Base-by-base conservation (phyloP, 441 rosid genomes). In the Flueggea neowawraea region DNA sequence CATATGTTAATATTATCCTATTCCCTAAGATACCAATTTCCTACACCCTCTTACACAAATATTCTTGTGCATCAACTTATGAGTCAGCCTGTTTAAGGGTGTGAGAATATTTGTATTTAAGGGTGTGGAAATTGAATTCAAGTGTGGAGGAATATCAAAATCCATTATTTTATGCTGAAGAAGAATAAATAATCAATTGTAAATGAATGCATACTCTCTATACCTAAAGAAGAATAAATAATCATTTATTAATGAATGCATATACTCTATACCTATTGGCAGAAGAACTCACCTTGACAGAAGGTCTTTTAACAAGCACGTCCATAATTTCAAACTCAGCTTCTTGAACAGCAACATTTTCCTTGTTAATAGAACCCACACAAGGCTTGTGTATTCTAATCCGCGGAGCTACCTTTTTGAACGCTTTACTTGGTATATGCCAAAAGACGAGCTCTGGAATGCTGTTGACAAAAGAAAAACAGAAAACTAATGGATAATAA, bases 351-450 rank as follows among this genome's bases (percentile, higher is more conserved):
- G 88, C 93, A 61, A 90, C 91, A 16, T 16, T 80, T 62, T 88
- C 97, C 64, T 55, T 75, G 81, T 90, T 94, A 43, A 89, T 87
- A 41, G 95, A 90, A 48, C 98, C 98, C 0, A 87, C 90, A 52
- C 96, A 91, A 52, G 94, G 95, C 71, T 73, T 75, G 57, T 36
- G 61, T 57, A 91, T 75, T 66, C 72, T 48, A n/a, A 71, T 32
- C 74, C 8, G 3, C 11, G 97, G 94, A 69, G 98, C 94, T 66
- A 91, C 97, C 56, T 80, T 73, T 72, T 77, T 65, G 68, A 77
- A 94, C 70, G 91, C 93, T 72, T 78, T 78, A 73, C 88, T 87
- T 0, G 97, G 98, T 80, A 91, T 82, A 51, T 94, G 98, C 97
- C 96, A 91, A 75, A 94, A 87, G 56, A 94, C 70, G 52, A 91